phyloP scores from a whole-genome alignment of 2,329 filamentous ascomycete genomes.

The Clonostachys rosea region DNA sequence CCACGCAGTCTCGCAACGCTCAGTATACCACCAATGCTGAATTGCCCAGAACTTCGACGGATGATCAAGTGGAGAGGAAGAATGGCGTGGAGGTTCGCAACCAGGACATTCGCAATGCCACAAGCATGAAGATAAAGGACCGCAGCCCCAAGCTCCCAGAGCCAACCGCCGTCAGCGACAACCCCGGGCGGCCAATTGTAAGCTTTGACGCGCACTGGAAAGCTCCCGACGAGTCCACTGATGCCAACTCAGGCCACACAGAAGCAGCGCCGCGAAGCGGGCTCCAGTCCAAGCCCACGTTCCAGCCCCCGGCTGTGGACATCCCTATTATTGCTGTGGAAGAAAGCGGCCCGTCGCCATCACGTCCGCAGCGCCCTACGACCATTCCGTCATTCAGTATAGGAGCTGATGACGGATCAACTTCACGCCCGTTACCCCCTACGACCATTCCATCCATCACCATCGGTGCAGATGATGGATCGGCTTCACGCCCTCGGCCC shows the following conservation, averaged over 20 bases:
- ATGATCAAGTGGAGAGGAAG: constrained; percentile 54
- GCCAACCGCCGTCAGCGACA: constrained; percentile 87
- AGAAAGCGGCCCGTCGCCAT: constrained; percentile 33
- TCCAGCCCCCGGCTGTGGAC: constrained; percentile 27
- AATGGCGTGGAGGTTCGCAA: constrained; percentile 79
- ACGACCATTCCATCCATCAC: constrained; percentile 47
- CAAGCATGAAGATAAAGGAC: constrained; percentile 82
- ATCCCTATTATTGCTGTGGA: constrained; percentile 52
- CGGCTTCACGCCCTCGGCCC: constrained; percentile 31
- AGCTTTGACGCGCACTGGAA: constrained; percentile 89
- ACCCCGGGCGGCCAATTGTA: constrained; percentile 87
- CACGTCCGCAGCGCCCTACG: constrained; percentile 16
- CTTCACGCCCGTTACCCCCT: constrained; percentile 20
- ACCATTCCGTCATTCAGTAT: constrained; percentile 28
- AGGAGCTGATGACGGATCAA: constrained; percentile 16
- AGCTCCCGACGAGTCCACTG: constrained; percentile 64
- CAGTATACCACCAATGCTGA: constrained; percentile 65
- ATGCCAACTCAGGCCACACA: constrained; percentile 43
- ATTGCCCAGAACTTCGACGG: constrained; percentile 11
- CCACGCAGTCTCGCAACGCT: constrained; percentile 77
- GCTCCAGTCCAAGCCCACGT: constrained; percentile 7
- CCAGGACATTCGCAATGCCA: constrained; percentile 86
- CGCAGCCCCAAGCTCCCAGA: constrained; percentile 83
- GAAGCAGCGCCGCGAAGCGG: constrained; percentile 18
- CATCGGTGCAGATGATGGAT: constrained; percentile 32